A percentile compares a stretch with the other conserved stretches of the same genome.
Evolutionary conservation across 2,329 filamentous ascomycete species (phyloP).

Genomic region (Aureobasidium sp.): DNA sequence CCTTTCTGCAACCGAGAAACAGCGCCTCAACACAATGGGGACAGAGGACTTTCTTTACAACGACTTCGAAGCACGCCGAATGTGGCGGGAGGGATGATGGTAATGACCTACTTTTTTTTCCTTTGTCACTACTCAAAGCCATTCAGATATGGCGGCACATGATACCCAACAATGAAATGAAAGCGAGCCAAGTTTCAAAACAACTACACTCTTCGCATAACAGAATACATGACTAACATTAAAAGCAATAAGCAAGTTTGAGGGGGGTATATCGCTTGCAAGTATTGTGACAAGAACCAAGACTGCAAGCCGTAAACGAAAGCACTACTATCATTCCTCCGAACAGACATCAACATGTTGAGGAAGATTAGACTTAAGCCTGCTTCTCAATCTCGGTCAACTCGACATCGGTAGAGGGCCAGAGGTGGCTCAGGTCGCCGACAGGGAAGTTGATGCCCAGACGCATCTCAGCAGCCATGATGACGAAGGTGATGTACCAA

Average conservation of each 20-base stretch:
- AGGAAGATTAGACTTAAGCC: constrained; percentile 13
- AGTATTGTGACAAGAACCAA: neutral
- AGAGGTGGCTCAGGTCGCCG: constrained; percentile 46
- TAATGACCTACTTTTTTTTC: no score
- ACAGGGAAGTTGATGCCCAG: constrained; percentile 44
- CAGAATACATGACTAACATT: neutral
- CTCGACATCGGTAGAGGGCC: constrained; percentile 27
- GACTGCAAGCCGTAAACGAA: neutral
- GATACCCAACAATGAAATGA: no score
- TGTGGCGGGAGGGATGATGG: no score
- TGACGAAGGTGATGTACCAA: constrained; percentile 49
- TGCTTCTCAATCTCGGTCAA: constrained; percentile 23
- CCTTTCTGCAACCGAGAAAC: neutral
- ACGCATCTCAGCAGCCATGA: constrained; percentile 49
- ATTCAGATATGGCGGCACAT: no score
- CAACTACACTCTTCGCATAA: neutral
- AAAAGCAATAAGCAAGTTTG: neutral
- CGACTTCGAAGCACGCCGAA: neutral
- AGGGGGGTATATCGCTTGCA: neutral
- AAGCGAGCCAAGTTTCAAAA: no score
- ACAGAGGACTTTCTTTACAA: no score
- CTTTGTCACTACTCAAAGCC: no score
- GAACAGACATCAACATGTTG: neutral
- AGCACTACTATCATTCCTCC: neutral
- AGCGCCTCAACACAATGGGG: neutral